A percentile compares a stretch with the other conserved stretches of the same genome.
phyloP scores from a whole-genome alignment of 352 stramenopile genomes.

The Pythium diclinum region DNA sequence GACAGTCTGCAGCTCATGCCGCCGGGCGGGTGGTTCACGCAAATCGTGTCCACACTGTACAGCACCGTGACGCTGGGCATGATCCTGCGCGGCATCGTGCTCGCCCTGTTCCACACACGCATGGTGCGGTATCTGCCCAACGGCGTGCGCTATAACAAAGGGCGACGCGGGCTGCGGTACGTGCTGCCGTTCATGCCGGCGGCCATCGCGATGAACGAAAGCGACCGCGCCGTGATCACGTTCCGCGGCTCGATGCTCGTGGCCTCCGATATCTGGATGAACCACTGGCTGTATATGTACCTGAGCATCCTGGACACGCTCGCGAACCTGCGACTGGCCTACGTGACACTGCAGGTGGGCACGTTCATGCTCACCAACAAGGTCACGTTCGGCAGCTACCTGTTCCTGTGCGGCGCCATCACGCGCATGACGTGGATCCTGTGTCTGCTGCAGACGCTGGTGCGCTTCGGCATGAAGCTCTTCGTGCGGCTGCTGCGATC shows the following conservation, averaged over 20 bases:
- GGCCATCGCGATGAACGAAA: slow-evolving; percentile 25
- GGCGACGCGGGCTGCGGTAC: slow-evolving; percentile 30
- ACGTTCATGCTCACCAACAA: slow-evolving; percentile 50
- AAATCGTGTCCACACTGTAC: slow-evolving; percentile 35
- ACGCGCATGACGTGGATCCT: slow-evolving; percentile 56
- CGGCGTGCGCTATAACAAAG: slow-evolving; percentile 30
- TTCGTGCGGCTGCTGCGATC: slow-evolving; percentile 30
- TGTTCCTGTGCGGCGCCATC: slow-evolving; percentile 46
- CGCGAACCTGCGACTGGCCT: slow-evolving; percentile 40
- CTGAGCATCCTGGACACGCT: slow-evolving; percentile 50
- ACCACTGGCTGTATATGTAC: slow-evolving; percentile 60
- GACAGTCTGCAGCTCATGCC: slow-evolving; percentile 41
- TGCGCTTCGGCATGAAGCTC: slow-evolving; percentile 36
- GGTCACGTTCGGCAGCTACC: slow-evolving; percentile 43
- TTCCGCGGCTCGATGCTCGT: slow-evolving; percentile 54
- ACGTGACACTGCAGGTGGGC: slow-evolving; percentile 41
- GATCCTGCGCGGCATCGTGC: slow-evolving; percentile 37
- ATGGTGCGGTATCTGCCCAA: slow-evolving; percentile 44
- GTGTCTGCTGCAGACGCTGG: slow-evolving; percentile 43
- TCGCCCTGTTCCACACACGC: slow-evolving; percentile 33
- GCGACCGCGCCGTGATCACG: slow-evolving; percentile 34
- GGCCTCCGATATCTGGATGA: slow-evolving; percentile 59
- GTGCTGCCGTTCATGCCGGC: slow-evolving; percentile 43
- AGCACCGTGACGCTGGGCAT: slow-evolving; percentile 42
- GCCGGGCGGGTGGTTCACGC: slow-evolving; percentile 34